Evolutionary conservation across 2,329 filamentous ascomycete species (phyloP).

Genomic region (Bipolaris zeicola): DNA sequence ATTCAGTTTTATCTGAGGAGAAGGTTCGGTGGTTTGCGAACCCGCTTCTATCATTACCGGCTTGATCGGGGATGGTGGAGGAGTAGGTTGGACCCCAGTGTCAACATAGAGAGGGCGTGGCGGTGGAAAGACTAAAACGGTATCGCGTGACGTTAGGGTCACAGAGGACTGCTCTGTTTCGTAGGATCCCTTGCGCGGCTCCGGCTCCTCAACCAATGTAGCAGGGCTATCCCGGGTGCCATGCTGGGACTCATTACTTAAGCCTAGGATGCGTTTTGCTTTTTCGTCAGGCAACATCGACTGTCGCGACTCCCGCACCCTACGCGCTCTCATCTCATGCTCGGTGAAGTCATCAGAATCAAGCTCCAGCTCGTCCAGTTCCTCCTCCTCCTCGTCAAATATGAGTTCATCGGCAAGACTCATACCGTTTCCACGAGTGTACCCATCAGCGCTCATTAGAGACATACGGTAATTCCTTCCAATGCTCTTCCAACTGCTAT

Average conservation of each 20-base stretch:
- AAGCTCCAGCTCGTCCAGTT: conserved; percentile 60
- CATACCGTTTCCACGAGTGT: conserved; percentile 66
- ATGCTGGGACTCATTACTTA: conserved; percentile 42
- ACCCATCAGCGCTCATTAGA: conserved; percentile 61
- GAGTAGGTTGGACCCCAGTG: conserved; percentile 80
- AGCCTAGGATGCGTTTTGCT: conserved; percentile 53
- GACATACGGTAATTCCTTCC: conserved; percentile 72
- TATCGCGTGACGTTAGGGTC: conserved; percentile 32
- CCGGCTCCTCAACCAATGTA: conserved; percentile 26
- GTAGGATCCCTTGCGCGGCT: conserved; percentile 30
- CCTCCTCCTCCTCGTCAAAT: conserved; percentile 71
- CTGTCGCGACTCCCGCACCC: conserved; percentile 49
- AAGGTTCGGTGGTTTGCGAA: conserved; percentile 29
- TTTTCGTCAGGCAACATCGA: conserved; percentile 52
- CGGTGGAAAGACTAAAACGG: conserved; percentile 41
- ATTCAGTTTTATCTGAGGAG: conserved; percentile 28
- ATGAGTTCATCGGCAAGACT: conserved; percentile 91
- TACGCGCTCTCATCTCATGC: conserved; percentile 49
- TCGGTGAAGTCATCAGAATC: conserved; percentile 67
- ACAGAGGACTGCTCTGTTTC: conserved; percentile 31
- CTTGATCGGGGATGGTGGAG: conserved; percentile 73
- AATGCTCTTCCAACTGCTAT: conserved; percentile 57
- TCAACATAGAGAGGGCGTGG: conserved; percentile 67
- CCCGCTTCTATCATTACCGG: conserved; percentile 31
- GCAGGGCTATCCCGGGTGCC: conserved; percentile 30